Percentiles rank a stretch among this genome's conserved stretches.
Evolutionary conservation across 2,329 filamentous ascomycete species (phyloP).

Genomic region (Claviceps citrina): DNA sequence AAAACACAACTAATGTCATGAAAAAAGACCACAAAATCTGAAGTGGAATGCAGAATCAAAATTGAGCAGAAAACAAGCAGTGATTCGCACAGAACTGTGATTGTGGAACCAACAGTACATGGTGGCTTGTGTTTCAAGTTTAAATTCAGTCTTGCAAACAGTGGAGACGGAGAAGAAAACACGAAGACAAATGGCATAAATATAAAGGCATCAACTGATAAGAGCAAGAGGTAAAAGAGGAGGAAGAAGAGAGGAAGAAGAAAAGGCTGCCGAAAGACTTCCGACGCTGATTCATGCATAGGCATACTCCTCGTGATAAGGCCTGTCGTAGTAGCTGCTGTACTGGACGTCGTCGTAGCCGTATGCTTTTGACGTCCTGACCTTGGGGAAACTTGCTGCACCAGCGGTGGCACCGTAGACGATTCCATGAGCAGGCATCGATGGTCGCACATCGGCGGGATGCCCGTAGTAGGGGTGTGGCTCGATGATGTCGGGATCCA

Average conservation of each 20-base stretch:
- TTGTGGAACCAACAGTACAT: no score
- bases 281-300: conserved; percentile 8
- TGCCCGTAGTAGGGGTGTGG: conserved; percentile 13
- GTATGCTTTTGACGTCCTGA: conserved; percentile 20
- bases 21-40: not conserved
- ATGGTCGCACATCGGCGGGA: conserved; percentile 15
- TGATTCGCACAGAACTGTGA: no score
- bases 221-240: not conserved
- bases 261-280: not conserved
- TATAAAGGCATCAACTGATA: no score
- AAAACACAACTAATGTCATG: not conserved
- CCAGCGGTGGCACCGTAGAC: conserved; percentile 16
- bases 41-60: not conserved
- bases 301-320: conserved; percentile 13
- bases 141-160: no score
- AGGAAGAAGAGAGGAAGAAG: conserved; percentile 1
- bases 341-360: conserved; percentile 18
- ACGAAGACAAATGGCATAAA: no score
- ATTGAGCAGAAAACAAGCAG: not conserved
- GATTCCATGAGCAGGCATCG: conserved; percentile 16
- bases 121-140: no score
- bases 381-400: conserved; percentile 14
- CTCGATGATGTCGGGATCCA: conserved; percentile 12
- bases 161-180: no score
- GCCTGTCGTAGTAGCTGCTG: conserved; percentile 14